These are phyloP conservation scores for Stachybotrys echinatus DNA, from an alignment of 2,329 filamentous ascomycete genomes.

Conservation along the genomic window DNA sequence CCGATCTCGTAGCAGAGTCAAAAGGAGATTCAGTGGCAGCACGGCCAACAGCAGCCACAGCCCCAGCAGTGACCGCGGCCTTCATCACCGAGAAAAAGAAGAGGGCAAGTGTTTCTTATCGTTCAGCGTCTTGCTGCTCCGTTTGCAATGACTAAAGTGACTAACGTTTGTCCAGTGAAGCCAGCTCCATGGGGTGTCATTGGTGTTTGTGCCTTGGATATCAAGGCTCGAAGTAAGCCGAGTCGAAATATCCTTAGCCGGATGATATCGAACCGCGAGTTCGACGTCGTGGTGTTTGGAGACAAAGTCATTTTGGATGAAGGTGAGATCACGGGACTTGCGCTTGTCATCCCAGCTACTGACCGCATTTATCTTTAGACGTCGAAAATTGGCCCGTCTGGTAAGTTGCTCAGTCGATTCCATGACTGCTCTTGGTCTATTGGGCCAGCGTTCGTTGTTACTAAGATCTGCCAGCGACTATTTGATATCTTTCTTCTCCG, in stretches of 20 bases:
- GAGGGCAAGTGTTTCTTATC: conserved; percentile 31
- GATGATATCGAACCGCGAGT: conserved; percentile 83
- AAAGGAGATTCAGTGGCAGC: conserved; percentile 75
- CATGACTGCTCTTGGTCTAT: not conserved
- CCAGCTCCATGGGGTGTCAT: conserved; percentile 64
- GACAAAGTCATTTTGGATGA: conserved; percentile 99
- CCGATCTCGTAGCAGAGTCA: conserved; percentile 62
- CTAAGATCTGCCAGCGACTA: conserved; percentile 59
- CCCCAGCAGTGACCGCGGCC: conserved; percentile 63
- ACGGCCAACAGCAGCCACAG: conserved; percentile 79
- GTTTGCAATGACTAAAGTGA: not conserved
- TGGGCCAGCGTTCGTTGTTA: not conserved
- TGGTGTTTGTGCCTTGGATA: conserved; percentile 90
- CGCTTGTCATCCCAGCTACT: not conserved
- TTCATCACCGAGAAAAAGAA: conserved; percentile 52
- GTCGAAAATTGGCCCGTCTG: conserved; percentile 95
- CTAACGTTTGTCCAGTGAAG: conserved; percentile 37
- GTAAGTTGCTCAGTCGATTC: conserved; percentile 35
- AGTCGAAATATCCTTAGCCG: conserved; percentile 94
- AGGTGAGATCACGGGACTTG: conserved; percentile 36
- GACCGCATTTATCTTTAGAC: conserved; percentile 36
- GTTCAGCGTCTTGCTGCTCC: not conserved
- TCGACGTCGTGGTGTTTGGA: conserved; percentile 95
- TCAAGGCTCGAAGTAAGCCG: conserved; percentile 94
- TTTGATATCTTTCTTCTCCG: conserved; percentile 95